Conservation (phyloP, 106 monocot species). For the Dioscorea zingiberensis region DNA sequence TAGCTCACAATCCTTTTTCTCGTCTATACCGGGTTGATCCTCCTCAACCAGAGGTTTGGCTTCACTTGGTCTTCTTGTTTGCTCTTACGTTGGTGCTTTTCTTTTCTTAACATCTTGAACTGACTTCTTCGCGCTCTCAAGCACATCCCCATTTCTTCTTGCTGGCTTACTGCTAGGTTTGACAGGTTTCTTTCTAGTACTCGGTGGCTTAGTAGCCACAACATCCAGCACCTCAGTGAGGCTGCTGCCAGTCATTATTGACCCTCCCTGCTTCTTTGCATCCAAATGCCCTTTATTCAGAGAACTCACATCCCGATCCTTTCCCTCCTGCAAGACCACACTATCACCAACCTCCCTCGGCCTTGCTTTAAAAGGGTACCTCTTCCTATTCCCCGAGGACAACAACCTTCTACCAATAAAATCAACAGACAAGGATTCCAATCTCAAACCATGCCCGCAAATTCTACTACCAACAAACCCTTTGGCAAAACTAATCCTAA, state of each 20-base stretch:
- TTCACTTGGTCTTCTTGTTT: slow-evolving; percentile 10
- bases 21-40: slow-evolving; percentile 15
- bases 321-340: slow-evolving; percentile 10
- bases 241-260: slow-evolving; percentile 10
- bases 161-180: slow-evolving; percentile 1
- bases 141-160: slow-evolving; percentile 1
- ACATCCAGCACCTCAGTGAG: slow-evolving; percentile 22
- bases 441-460: slow-evolving; percentile 6
- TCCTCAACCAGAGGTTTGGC: slow-evolving; percentile 16
- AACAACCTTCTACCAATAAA: slow-evolving; percentile 16
- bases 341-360: slow-evolving; percentile 15
- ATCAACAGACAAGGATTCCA: slow-evolving; percentile 16
- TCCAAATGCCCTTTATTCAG: slow-evolving; percentile 17
- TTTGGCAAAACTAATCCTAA: slow-evolving; percentile 16
- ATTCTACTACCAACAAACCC: slow-evolving; percentile 6
- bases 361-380: slow-evolving; percentile 14
- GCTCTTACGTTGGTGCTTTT: slow-evolving; percentile 15
- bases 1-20: slow-evolving; percentile 15
- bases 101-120: slow-evolving; percentile 15
- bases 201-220: background rate
- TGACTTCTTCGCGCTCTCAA: slow-evolving; percentile 4
- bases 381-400: slow-evolving; percentile 21
- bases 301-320: slow-evolving; percentile 8
- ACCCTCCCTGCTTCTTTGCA: slow-evolving; percentile 30
- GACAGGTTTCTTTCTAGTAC: slow-evolving; percentile 4